Base-by-base conservation (phyloP, 345 rosid genomes). In the Salix caprea region DNA sequence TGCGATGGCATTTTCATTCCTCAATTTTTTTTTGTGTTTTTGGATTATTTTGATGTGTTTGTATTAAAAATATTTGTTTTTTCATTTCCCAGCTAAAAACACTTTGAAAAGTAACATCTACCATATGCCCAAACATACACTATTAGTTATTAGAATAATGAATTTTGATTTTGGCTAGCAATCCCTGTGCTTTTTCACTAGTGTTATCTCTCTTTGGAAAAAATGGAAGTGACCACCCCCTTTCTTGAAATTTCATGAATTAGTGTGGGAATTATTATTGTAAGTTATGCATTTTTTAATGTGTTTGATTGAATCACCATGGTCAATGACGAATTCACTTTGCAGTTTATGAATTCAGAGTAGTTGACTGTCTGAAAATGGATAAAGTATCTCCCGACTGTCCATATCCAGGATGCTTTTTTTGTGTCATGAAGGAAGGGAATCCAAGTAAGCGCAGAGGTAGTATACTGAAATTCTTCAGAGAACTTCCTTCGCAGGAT, bases 361-460 rank as follows among this genome's bases (percentile, higher is more conserved):
- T 23, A 15, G 26, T 19, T 66, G 48, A 46, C 71, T 44, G 42
- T 65, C 68, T 28, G n/a, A 32, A 26, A 65, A 96, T 94, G 99
- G 99, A 89, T 64, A 92, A 94, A 87, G 88, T 78, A 37, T 88
- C 97, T 68, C 82, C 88, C 2, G 97, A 96, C 61, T 96, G 99
- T 83, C 99, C 97, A 1, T 94, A 94, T 81, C 99, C 98, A n/a
- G 98, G 98, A 81, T 96, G 99, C 84, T 94, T 94, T 85, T 94
- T 96, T 82, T 94, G 99, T 77, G 98, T 96, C 34, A 94, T 96
- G 99, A 96, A 94, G 88, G 99, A 96, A 91, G 99, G 97, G 65
- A 94, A 96, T 78, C 98, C 98, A 1, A 94, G 88, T 65, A 96
- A 94, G 86, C 91, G 99, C 61, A 86, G 98, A 80, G 92, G 93